Conservation (phyloP, 2,329 filamentous ascomycete genomes). For the Teratosphaeria gauchensis region DNA sequence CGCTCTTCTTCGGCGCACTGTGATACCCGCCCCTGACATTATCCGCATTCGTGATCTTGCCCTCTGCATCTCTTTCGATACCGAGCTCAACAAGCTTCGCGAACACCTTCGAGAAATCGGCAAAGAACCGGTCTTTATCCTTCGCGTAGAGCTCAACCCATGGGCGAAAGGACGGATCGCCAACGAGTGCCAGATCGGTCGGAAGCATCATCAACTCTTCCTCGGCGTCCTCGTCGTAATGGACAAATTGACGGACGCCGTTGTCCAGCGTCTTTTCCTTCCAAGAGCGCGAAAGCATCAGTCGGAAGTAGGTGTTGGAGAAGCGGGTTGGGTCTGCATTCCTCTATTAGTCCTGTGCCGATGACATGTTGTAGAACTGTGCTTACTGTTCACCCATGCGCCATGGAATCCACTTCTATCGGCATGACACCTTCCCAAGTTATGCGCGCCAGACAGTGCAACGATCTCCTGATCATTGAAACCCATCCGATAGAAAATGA, state of each 20-base stretch:
- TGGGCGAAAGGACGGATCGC: conserved; percentile 43
- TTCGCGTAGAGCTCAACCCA: conserved; percentile 52
- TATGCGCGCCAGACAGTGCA: conserved; percentile 47
- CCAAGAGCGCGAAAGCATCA: conserved; percentile 45
- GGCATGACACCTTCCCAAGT: conserved; percentile 45
- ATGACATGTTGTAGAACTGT: too few relatives aligned
- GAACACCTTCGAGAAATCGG: conserved; percentile 50
- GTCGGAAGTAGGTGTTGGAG: conserved; percentile 48
- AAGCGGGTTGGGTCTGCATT: conserved; percentile 42
- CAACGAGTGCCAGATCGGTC: conserved; percentile 50
- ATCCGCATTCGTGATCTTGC: conserved; percentile 46
- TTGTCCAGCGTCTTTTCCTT: conserved; percentile 44
- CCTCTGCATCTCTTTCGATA: conserved; percentile 45
- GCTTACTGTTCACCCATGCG: conserved; percentile 34
- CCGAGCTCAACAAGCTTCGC: conserved; percentile 53
- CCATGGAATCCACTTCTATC: conserved; percentile 50
- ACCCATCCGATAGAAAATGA: conserved; percentile 51
- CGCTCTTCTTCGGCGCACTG: conserved; percentile 49
- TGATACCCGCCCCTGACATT: conserved; percentile 48
- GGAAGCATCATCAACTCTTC: conserved; percentile 58
- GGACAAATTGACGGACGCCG: conserved; percentile 49
- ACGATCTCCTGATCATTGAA: conserved; percentile 54
- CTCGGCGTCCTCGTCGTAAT: conserved; percentile 47
- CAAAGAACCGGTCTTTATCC: conserved; percentile 54
- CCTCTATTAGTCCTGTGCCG: not conserved